Conservation (phyloP, 805 yeast species). For the Pichia phayaonensis region DNA sequence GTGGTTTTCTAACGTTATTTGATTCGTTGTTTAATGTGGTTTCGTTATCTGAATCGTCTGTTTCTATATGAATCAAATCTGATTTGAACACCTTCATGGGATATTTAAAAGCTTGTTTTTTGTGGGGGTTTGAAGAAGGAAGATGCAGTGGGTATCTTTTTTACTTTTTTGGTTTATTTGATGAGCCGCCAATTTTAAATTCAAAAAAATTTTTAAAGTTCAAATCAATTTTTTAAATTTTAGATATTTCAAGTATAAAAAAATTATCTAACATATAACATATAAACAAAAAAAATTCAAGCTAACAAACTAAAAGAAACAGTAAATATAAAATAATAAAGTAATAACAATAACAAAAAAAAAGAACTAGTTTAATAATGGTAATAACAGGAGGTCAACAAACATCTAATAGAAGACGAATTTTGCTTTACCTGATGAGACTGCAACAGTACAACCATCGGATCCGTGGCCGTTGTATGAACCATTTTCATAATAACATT, state of each 20-base stretch:
- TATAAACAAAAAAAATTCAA: not conserved
- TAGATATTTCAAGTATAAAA: not conserved
- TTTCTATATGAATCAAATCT: not conserved
- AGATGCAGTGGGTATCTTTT: not conserved
- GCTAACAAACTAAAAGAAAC: not conserved
- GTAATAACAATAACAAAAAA: not conserved
- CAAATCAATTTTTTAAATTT: not conserved
- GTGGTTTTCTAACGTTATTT: not conserved
- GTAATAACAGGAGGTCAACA: not conserved
- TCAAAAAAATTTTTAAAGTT: not conserved
- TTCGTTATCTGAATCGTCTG: not conserved
- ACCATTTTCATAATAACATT: constrained; percentile 37
- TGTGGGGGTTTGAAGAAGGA: not conserved
- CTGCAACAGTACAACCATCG: constrained; percentile 73
- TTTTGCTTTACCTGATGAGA: constrained; percentile 29
- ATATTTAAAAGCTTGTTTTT: too few species aligned
- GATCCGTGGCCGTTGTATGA: constrained; percentile 46
- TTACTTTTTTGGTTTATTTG: not conserved
- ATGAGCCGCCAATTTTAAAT: not conserved
- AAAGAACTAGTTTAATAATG: not conserved
- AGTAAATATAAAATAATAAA: too few species aligned
- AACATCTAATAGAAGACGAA: constrained; percentile 24
- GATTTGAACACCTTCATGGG: not conserved
- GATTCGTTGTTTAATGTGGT: not conserved
- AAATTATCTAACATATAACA: not conserved